Base-by-base conservation (phyloP, 2,329 filamentous ascomycete species). In the Xylariomycetidae sp. region DNA sequence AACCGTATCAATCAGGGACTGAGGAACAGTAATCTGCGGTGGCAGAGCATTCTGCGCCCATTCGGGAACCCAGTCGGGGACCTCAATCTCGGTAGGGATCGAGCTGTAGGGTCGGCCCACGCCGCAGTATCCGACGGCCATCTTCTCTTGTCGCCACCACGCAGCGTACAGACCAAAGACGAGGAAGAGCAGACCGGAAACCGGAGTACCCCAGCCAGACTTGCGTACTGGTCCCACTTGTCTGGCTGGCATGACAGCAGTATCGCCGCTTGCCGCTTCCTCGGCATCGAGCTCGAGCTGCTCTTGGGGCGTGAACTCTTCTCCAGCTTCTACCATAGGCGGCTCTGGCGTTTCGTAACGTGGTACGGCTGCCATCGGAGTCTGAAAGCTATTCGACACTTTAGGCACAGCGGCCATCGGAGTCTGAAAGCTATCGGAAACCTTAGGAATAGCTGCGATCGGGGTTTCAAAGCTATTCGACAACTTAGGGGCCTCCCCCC, bases 81-180 rank as follows among this genome's bases (percentile, higher is more conserved):
- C 49, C 16, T 70, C 59, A 9, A 65, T 45, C 37, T 53, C 57
- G n/a, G 58, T 54, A 9, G 72, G 70, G 13, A 76, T 56, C 19
- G 55, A 77, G 53, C 43, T 66, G 53, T 70, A 74, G 29, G 76
- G 68, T 33, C 80, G 76, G 16, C 84, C 92, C 33, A 94, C 74
- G 10, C 89, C 88, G 56, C 92, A 98, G 55, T 94, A 98, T 20
- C 93, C 92, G 14, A 96, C 86, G 12, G 86, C 83, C n/a, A 95
- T 68, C 69, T 96, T 96, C 61, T 98, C 92, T 55, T 95, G 86
- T 30, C 90, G 74, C 66, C 89, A 98, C 75, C 89, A 92, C 7
- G 76, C 76, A 19, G 72, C 82, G 43, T 94, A 86, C 1, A 82
- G 78, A 19, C 74, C 74, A 6, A 92, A 58, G 8, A 92, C 61